A percentile compares a stretch with the other conserved stretches of the same genome.
These are phyloP conservation scores for Cystoisospora suis DNA, from an alignment of 169 alveolate species.

Conservation along the genomic window DNA sequence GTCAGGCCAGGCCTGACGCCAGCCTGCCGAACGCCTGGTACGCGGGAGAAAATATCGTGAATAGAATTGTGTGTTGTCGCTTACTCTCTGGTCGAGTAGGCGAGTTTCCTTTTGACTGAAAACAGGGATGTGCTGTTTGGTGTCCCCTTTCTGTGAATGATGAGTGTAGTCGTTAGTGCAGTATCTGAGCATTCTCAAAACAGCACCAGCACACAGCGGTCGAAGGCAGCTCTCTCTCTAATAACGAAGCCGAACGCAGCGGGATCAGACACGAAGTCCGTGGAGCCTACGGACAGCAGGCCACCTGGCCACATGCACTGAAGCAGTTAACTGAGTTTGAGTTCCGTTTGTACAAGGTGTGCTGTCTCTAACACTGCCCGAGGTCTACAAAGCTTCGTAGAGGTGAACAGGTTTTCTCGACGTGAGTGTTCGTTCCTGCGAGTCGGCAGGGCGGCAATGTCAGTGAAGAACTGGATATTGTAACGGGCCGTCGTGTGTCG, in stretches of 20 bases:
- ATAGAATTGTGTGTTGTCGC: background rate
- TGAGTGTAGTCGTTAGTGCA: background rate
- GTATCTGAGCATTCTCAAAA: slow-evolving; percentile 3
- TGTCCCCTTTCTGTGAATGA: background rate
- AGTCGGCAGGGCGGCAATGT: too few relatives aligned
- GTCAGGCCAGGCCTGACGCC: too few relatives aligned
- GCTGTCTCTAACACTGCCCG: too few relatives aligned
- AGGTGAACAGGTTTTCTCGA: background rate
- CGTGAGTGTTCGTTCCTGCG: too few relatives aligned
- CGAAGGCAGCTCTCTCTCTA: slow-evolving; percentile 9
- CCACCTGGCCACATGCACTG: slow-evolving; percentile 11
- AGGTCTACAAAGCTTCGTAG: background rate
- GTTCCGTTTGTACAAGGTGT: too few relatives aligned
- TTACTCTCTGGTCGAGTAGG: background rate
- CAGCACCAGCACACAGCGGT: slow-evolving; percentile 12
- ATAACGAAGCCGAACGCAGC: slow-evolving; percentile 8
- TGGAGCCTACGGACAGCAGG: background rate
- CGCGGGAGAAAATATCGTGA: background rate
- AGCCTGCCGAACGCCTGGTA: background rate
- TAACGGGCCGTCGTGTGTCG: too few relatives aligned
- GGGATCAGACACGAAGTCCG: background rate
- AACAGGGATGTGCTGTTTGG: background rate
- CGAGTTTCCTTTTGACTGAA: background rate
- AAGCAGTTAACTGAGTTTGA: background rate
- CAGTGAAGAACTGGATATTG: too few relatives aligned